Base-by-base conservation (phyloP, 2,329 filamentous ascomycete genomes). In the Ophiosphaerella herpotricha region DNA sequence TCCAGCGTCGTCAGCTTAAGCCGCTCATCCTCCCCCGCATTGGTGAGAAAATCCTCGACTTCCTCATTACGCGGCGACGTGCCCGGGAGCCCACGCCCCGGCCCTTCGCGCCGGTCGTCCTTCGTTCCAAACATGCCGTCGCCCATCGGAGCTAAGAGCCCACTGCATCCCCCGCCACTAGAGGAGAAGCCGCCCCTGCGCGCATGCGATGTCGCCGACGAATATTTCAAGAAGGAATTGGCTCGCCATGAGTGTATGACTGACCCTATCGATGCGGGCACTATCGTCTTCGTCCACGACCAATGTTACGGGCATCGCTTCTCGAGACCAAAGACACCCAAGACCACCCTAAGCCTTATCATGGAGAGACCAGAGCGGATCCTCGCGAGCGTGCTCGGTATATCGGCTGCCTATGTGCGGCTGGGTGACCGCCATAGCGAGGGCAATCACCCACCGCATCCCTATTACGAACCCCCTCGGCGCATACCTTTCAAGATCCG, bases 301-400 rank as follows among this genome's bases (percentile, higher is more conserved):
- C 87, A 89, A 45, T 96, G 93, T 74, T 99, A 97, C 70, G 92
- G 93, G 21, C 94, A 99, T 75, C 87, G 91, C 18, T 99, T 86
- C 73, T 90, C 92, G 9, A 83, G 94, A 38, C 91, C 91, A 4
- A 87, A 89, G 61, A 88, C 91, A 1, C 87, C 85, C 18, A 88
- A 88, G 63, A 81, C 78, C 38, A 82, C 83, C 13, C 80, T 97
- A 1, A 85, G 79, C 63, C 89, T 86, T 48, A 96, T 99, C 58
- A 92, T 99, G 41, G 94, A 99, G 75, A 83, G 94, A 9, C 94
- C 94, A 0, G 94, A 99, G 76, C 82, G 94, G 51, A 86, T 99
- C 57, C 89, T 89, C 61, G 94, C 94, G 4, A 86, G 86, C 52
- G 84, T 93, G 0, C 70, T 97, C 42, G 94, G 94, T 2, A 80